Evolutionary conservation across 306 rosid genomes (phyloP), one percentile per base, ranked within the genome.

Genomic region (Corylus avellana): DNA sequence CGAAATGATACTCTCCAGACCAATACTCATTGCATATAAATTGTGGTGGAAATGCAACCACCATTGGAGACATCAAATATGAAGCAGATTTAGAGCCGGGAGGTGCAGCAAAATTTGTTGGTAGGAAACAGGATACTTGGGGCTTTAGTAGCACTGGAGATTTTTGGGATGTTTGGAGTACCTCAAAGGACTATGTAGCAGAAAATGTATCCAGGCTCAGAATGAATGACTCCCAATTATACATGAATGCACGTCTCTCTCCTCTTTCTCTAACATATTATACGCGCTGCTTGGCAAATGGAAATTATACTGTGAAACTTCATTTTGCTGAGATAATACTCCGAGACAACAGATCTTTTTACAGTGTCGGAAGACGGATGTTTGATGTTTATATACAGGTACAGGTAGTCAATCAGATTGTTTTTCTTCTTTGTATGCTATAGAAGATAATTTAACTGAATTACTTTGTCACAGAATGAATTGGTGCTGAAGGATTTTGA

Each of bases 121-220:
- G 47, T 53, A 81, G 81, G 44, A 0, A 18, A 0, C 50, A 12
- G 37, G 76, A 70, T 9, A 58, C 63, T 27, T 89, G 95, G 95
- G 95, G 95, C 5, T 80, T 89, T 69, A 91, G 95, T 83, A 87
- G 89, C 80, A 89, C 92, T 11, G 95, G 95, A 44, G 90, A 91
- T 77, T 91, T 84, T 51, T 59, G 77, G 86, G 90, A 82, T 84
- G 80, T 77, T 16, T 46, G 74, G 55, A 85, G 56, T 49, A n/a
- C 57, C 82, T 29, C 47, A 78, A 79, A 72, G 7, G 83, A 80
- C 84, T 82, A 84, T 13, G 57, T 66, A 0, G 76, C 79, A 1
- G 82, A 77, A 71, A 75, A 83, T 59, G 74, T 17, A 74, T 76
- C 83, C 12, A 20, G 42, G 67, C 53, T 82, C 13, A 72, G 76